phyloP scores from a whole-genome alignment of 768 basidiomycete genomes.

The Calocybe gangraenosa region DNA sequence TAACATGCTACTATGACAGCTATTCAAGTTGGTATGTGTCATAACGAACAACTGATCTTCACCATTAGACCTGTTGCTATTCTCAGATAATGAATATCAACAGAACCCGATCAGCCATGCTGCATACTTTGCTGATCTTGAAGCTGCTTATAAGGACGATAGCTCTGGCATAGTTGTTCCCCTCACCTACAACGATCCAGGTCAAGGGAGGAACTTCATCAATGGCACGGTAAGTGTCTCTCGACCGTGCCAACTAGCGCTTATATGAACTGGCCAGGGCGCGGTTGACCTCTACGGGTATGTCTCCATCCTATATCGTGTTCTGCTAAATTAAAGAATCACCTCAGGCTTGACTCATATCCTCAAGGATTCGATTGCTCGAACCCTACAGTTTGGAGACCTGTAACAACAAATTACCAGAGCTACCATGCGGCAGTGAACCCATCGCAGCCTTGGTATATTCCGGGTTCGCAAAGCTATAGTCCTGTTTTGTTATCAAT shows the following conservation, averaged over 20 bases:
- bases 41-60: neutral
- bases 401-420: constrained; percentile 61
- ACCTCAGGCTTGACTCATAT: constrained; percentile 56
- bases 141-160: constrained; percentile 41
- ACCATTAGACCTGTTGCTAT: no score
- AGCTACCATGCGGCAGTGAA: constrained; percentile 52
- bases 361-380: constrained; percentile 83
- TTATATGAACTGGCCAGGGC: constrained; percentile 34
- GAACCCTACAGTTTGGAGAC: constrained; percentile 60
- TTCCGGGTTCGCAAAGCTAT: constrained; percentile 45
- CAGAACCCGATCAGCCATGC: constrained; percentile 41
- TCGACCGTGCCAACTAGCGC: neutral
- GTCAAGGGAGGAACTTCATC: constrained; percentile 54
- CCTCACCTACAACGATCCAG: constrained; percentile 72
- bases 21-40: constrained; percentile 46
- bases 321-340: constrained; percentile 1
- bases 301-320: neutral
- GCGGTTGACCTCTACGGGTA: constrained; percentile 77
- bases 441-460: constrained; percentile 61
- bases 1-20: constrained; percentile 26
- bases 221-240: constrained; percentile 55
- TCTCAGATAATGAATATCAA: constrained; percentile 70
- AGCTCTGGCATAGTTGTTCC: constrained; percentile 60
- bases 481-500: constrained; percentile 7
- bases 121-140: constrained; percentile 62